Evolutionary conservation across 148 eudicot species (phyloP).

Genomic region (Vaccinium macrocarpon): DNA sequence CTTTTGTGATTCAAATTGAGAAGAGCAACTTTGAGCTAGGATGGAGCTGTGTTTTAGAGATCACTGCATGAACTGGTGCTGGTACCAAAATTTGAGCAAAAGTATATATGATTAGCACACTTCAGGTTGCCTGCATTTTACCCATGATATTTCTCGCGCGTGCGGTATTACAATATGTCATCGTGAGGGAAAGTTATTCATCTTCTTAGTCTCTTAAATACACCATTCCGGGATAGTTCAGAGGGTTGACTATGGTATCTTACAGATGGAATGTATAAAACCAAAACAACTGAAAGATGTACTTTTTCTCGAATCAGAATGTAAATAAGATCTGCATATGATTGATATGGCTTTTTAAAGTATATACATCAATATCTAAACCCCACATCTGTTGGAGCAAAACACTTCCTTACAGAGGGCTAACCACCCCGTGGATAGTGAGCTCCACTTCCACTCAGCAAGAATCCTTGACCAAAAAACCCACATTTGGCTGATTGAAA

Average conservation of each 20-base stretch:
- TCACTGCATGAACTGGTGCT: background rate
- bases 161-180: background rate
- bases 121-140: background rate
- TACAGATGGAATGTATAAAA: background rate
- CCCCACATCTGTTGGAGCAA: background rate
- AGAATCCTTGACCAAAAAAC: constrained; percentile 6
- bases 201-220: background rate
- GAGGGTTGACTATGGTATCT: background rate
- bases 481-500: background rate
- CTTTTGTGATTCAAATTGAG: background rate
- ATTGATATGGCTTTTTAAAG: background rate
- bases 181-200: background rate
- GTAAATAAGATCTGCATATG: background rate
- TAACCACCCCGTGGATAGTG: constrained; percentile 2
- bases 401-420: background rate
- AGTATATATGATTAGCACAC: background rate
- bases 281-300: background rate
- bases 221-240: background rate
- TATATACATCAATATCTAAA: background rate
- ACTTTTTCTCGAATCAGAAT: background rate
- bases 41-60: background rate
- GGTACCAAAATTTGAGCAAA: background rate
- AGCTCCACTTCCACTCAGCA: background rate
- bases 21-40: background rate
- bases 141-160: background rate